Evolutionary conservation across 164 flowering plant species (phyloP).

Genomic region (Nymphaea colorata): DNA sequence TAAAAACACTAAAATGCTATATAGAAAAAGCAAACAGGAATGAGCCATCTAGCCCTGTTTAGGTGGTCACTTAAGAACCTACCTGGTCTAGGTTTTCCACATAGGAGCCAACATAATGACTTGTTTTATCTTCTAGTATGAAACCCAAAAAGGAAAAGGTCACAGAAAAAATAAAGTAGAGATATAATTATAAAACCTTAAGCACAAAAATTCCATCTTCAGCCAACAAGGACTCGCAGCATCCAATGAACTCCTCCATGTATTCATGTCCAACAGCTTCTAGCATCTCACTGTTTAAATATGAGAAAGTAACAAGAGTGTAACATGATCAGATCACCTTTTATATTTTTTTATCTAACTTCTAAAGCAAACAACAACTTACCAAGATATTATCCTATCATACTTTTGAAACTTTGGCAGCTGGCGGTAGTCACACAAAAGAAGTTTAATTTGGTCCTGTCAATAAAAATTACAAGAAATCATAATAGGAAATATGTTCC

Average conservation of each 20-base stretch:
- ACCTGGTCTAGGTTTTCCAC: too few species aligned
- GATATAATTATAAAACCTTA: slow-evolving; percentile 35
- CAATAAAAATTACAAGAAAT: background rate
- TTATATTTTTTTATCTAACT: background rate
- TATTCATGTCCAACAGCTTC: slow-evolving; percentile 89
- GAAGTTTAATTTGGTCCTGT: slow-evolving; percentile 60
- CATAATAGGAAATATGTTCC: too few species aligned
- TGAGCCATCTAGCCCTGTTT: too few species aligned
- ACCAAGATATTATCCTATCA: slow-evolving; percentile 87
- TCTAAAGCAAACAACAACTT: background rate
- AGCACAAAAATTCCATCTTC: slow-evolving; percentile 73
- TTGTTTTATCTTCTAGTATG: too few species aligned
- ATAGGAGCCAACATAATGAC: too few species aligned
- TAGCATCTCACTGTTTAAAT: slow-evolving; percentile 68
- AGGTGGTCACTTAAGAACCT: too few species aligned
- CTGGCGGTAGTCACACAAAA: slow-evolving; percentile 81
- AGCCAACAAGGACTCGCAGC: slow-evolving; percentile 67
- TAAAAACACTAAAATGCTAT: too few species aligned
- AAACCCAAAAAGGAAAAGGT: too few species aligned
- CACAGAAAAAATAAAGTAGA: background rate
- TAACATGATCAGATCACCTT: background rate
- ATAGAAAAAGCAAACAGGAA: too few species aligned
- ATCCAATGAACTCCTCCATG: slow-evolving; percentile 67
- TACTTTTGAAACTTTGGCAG: slow-evolving; percentile 39
- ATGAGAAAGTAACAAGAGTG: background rate